These are phyloP conservation scores for Fusarium ambrosium DNA, from an alignment of 2,329 filamentous ascomycete genomes.

Conservation along the genomic window DNA sequence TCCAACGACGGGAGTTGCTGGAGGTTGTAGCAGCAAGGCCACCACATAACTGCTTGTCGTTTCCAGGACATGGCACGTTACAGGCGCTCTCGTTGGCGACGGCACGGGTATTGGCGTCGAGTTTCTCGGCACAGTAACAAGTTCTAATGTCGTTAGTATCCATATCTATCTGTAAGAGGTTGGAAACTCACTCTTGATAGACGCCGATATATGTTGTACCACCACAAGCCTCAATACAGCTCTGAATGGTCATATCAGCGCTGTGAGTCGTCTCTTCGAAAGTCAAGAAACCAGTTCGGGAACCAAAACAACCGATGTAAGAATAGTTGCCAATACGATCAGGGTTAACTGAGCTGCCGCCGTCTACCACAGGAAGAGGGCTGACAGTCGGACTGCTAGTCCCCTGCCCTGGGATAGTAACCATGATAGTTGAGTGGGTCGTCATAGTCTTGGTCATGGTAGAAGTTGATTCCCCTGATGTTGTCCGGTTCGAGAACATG, in stretches of 20 bases:
- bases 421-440: constrained; percentile 44
- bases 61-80: constrained; percentile 57
- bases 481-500: not conserved
- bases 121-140: constrained; percentile 61
- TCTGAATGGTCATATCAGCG: constrained; percentile 55
- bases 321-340: constrained; percentile 50
- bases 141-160: constrained; percentile 39
- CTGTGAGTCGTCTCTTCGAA: constrained; percentile 51
- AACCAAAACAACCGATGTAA: constrained; percentile 60
- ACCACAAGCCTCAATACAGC: constrained; percentile 56
- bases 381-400: constrained; percentile 27
- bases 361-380: constrained; percentile 19
- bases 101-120: constrained; percentile 58
- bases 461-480: constrained; percentile 40
- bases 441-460: constrained; percentile 47
- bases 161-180: not conserved
- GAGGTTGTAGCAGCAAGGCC: constrained; percentile 46
- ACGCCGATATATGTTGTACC: constrained; percentile 56
- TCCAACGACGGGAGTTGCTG: constrained; percentile 20
- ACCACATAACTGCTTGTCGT: constrained; percentile 58
- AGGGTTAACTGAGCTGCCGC: constrained; percentile 48
- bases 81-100: constrained; percentile 48
- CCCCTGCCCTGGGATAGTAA: constrained; percentile 41
- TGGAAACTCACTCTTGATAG: constrained; percentile 44
- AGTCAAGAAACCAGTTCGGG: constrained; percentile 51